Conservation (phyloP, 148 eudicot genomes). For the Fagopyrum tataricum region DNA sequence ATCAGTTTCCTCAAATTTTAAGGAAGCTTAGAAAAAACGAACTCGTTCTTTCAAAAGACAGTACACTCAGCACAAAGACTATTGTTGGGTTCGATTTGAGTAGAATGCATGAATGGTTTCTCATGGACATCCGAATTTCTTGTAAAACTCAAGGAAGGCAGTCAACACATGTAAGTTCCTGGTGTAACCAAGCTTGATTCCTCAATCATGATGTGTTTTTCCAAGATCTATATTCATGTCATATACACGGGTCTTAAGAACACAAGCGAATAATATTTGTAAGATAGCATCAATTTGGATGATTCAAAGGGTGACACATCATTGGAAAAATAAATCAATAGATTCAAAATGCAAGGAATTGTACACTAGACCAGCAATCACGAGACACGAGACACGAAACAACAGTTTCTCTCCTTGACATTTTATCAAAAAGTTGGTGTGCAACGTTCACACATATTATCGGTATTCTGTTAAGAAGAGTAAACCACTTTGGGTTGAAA, state of each 20-base stretch:
- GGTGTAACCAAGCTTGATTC: conserved; percentile 39
- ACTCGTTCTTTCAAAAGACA: conserved; percentile 36
- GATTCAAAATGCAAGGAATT: conserved; percentile 25
- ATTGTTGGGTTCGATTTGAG: conserved; percentile 18
- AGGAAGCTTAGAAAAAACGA: conserved; percentile 50
- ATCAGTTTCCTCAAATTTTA: conserved; percentile 47
- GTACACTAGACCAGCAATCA: conserved; percentile 41
- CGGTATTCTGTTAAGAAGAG: conserved; percentile 38
- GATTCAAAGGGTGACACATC: conserved; percentile 17
- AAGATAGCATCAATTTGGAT: conserved; percentile 14
- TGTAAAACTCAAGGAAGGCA: conserved; percentile 51
- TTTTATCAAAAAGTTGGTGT: conserved; percentile 55
- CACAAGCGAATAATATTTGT: conserved; percentile 41
- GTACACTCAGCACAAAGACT: conserved; percentile 12
- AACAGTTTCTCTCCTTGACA: conserved; percentile 39
- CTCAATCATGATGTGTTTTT: conserved; percentile 59
- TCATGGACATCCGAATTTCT: conserved; percentile 34
- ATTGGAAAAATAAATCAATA: conserved; percentile 34
- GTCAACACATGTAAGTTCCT: conserved; percentile 34
- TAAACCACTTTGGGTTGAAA: conserved; percentile 23
- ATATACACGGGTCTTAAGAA: conserved; percentile 51
- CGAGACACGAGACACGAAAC: conserved; percentile 46
- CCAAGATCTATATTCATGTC: conserved; percentile 38
- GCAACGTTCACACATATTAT: conserved; percentile 53
- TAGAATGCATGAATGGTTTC: conserved; percentile 36